phyloP scores from a whole-genome alignment of 441 rosid species.

The Biscutella laevigata region DNA sequence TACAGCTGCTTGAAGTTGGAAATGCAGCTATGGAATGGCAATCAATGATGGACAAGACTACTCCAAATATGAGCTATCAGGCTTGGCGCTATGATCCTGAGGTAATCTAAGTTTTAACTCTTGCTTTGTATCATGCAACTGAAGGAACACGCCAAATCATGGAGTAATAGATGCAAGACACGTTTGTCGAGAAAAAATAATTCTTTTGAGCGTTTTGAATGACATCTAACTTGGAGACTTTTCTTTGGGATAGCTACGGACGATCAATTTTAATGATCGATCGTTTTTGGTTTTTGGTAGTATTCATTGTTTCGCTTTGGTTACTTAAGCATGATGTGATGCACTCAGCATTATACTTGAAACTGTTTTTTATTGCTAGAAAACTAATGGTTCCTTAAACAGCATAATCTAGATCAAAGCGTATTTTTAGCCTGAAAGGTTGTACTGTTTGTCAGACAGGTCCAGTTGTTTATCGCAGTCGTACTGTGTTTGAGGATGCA shows the following conservation, averaged over 20 bases:
- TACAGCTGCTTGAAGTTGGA: constrained; percentile 61
- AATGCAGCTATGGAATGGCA: constrained; percentile 77
- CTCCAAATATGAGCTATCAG: constrained; percentile 71
- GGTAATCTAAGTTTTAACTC: constrained; percentile 31
- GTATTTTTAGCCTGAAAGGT: constrained; percentile 24
- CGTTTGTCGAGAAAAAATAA: background rate
- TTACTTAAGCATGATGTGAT: background rate
- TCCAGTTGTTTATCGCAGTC: constrained; percentile 60
- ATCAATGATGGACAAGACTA: constrained; percentile 64
- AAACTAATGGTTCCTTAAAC: background rate
- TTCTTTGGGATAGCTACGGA: background rate
- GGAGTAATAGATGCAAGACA: background rate
- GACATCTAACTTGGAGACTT: background rate
- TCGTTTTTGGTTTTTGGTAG: background rate
- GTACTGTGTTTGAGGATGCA: constrained; percentile 88
- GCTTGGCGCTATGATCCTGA: constrained; percentile 92
- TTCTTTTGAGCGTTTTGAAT: background rate
- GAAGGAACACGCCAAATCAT: background rate
- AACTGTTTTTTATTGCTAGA: background rate
- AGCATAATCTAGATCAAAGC: background rate
- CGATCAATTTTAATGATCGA: background rate
- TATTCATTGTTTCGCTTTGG: background rate
- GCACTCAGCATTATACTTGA: background rate
- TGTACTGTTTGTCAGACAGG: constrained; percentile 49
- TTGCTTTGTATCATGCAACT: background rate